phyloP scores from a whole-genome alignment of 768 basidiomycete genomes.

The Tephrocybe sp. region DNA sequence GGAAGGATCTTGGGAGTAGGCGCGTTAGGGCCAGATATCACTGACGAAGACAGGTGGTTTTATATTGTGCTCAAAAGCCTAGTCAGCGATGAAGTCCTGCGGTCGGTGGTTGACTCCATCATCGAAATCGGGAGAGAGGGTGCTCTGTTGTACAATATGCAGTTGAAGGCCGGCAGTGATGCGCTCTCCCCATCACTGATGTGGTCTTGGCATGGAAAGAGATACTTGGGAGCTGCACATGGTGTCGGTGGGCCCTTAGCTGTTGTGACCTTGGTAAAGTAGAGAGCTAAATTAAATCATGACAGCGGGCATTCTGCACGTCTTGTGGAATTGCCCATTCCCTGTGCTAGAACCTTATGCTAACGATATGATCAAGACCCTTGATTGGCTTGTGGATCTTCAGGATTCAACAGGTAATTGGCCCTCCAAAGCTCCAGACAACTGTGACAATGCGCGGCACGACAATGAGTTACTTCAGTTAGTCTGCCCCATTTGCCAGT shows the following conservation, averaged over 20 bases:
- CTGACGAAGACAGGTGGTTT: conserved; percentile 1
- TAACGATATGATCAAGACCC: conserved; percentile 38
- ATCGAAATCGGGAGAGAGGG: conserved; percentile 43
- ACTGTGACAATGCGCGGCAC: conserved; percentile 8
- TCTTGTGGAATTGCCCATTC: conserved; percentile 45
- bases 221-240: conserved; percentile 59
- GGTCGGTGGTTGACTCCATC: conserved; percentile 43
- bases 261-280: not conserved
- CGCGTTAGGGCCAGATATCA: not conserved
- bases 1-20: conserved; percentile 1
- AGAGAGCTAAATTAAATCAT: not conserved
- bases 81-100: conserved; percentile 33
- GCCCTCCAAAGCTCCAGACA: conserved; percentile 42
- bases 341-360: conserved; percentile 36
- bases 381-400: conserved; percentile 46
- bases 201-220: conserved; percentile 61
- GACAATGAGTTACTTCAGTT: conserved; percentile 50
- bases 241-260: conserved; percentile 46
- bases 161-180: conserved; percentile 20
- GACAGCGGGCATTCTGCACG: conserved; percentile 53
- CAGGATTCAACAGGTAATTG: conserved; percentile 54
- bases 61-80: conserved; percentile 20
- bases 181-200: conserved; percentile 42
- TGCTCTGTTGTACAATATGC: conserved; percentile 30
- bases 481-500: conserved; percentile 13